Evolutionary conservation across 768 basidiomycete species (phyloP), one percentile per base, ranked within the genome.

Genomic region (Gymnopilus junonius): DNA sequence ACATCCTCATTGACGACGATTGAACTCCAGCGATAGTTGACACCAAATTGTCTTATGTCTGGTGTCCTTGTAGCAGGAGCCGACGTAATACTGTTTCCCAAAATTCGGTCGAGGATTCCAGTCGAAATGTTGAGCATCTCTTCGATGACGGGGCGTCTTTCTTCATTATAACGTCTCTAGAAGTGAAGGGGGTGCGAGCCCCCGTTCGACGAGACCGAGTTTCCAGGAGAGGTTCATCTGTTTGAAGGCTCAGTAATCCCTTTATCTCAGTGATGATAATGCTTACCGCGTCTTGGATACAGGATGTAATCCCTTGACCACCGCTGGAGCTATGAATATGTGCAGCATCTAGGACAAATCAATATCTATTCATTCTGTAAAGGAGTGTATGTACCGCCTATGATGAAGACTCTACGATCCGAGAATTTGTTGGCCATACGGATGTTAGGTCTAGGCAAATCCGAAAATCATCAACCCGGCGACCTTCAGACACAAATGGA

Each of bases 1-100:
- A 64, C 64, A 32, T 69, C 64, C 14, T 79, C 77, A 56, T 86
- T 84, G 29, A 82, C n/a, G 0, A 85, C 75, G 27, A 85, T 74
- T 0, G 79, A 66, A 65, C 84, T 85, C 72, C 79, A 79, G 17
- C 85, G 78, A 66, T 82, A 86, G 70, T 86, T 86, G 48, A 85
- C 74, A 4, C 82, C 83, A 32, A 85, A 78, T 70, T 82, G 81
- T 55, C 5, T 59, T 53, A 4, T 42, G 45, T 63, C 69, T 8
- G 51, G 67, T 2, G 55, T 56, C 23, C 69, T 69, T 12, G 70
- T 62, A 70, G 71, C 73, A 8, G 58, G 58, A 20, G 64, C 68
- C 7, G 51, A 65, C n/a, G 60, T 63, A 55, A 21, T 32, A 32
- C 32, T 8, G 63, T 59, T 50, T 57, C 61, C 11, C 2, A 61